A percentile compares a stretch with the other conserved stretches of the same genome.
These are phyloP conservation scores for Drosera spatulata DNA, from an alignment of 179 eudicot species.

Conservation along the genomic window DNA sequence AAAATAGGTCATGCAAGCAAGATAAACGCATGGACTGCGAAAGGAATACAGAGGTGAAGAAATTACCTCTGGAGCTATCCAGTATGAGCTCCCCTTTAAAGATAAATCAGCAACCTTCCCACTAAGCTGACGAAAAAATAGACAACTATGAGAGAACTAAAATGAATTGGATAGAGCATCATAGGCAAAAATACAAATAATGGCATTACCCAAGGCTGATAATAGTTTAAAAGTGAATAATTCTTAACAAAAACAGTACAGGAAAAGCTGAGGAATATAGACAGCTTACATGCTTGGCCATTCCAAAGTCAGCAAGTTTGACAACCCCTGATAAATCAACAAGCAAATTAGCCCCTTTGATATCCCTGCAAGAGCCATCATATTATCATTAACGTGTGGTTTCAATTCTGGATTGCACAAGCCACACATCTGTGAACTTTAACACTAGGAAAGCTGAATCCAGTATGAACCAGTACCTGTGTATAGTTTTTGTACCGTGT, in stretches of 20 bases:
- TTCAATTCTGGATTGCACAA: too few species aligned
- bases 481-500: conserved; percentile 71
- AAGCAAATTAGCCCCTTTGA: conserved; percentile 92
- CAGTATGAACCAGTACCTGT: conserved; percentile 37
- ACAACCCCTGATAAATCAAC: conserved; percentile 92
- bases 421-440: neutral
- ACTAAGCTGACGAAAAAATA: conserved; percentile 39
- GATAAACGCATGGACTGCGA: neutral
- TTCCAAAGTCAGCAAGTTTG: conserved; percentile 98
- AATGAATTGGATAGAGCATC: too few species aligned
- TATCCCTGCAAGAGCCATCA: conserved; percentile 50
- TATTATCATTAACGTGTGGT: neutral
- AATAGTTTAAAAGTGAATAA: too few species aligned
- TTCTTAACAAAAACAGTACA: neutral
- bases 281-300: conserved; percentile 85
- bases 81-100: conserved; percentile 86
- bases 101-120: conserved; percentile 74
- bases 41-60: neutral
- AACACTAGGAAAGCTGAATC: neutral
- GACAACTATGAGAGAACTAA: too few species aligned
- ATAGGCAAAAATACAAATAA: too few species aligned
- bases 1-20: conserved; percentile 8
- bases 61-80: conserved; percentile 99
- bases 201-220: too few species aligned
- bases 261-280: neutral